phyloP scores from a whole-genome alignment of 768 basidiomycete genomes.

The Xerocomellus dryophilus region DNA sequence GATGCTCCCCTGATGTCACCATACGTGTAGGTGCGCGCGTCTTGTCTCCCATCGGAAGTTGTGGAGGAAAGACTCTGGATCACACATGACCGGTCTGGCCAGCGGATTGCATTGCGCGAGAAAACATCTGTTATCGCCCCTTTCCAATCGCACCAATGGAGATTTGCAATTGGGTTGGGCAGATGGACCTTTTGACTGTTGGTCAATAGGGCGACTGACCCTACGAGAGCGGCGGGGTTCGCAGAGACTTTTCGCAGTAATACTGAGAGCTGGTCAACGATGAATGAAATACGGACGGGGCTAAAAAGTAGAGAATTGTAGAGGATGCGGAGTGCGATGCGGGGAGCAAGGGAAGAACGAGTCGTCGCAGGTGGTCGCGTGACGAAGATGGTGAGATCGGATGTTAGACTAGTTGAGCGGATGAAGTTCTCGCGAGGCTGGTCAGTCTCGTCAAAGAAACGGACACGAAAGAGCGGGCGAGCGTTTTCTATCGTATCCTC shows the following conservation, averaged over 20 bases:
- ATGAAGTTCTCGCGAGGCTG: slow-evolving; percentile 70
- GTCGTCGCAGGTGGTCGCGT: slow-evolving; percentile 66
- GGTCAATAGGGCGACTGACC: slow-evolving; percentile 78
- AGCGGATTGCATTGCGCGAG: slow-evolving; percentile 74
- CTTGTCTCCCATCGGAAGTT: slow-evolving; percentile 42
- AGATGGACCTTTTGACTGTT: slow-evolving; percentile 63
- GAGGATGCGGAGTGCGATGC: slow-evolving; percentile 74
- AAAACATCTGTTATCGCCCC: slow-evolving; percentile 97
- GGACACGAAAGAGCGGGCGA: slow-evolving; percentile 80
- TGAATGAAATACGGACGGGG: slow-evolving; percentile 64
- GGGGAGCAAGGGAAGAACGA: slow-evolving; percentile 68
- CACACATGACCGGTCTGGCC: slow-evolving; percentile 85
- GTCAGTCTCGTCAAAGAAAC: slow-evolving; percentile 95
- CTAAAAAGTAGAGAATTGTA: slow-evolving; percentile 97
- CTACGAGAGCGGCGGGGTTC: slow-evolving; percentile 67
- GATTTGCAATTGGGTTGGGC: slow-evolving; percentile 81
- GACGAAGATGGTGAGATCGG: slow-evolving; percentile 92
- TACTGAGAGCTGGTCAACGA: slow-evolving; percentile 82
- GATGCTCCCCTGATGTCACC: slow-evolving; percentile 76
- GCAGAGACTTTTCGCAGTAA: slow-evolving; percentile 69
- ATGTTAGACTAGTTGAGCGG: slow-evolving; percentile 74
- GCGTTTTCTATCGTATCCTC: slow-evolving; percentile 51
- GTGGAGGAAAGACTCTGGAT: slow-evolving; percentile 64
- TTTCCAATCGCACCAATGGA: slow-evolving; percentile 97
- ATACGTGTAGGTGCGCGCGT: slow-evolving; percentile 69